Evolutionary conservation across 1,284 basidiomycete species (phyloP).

Genomic region (Tremellales sp.): DNA sequence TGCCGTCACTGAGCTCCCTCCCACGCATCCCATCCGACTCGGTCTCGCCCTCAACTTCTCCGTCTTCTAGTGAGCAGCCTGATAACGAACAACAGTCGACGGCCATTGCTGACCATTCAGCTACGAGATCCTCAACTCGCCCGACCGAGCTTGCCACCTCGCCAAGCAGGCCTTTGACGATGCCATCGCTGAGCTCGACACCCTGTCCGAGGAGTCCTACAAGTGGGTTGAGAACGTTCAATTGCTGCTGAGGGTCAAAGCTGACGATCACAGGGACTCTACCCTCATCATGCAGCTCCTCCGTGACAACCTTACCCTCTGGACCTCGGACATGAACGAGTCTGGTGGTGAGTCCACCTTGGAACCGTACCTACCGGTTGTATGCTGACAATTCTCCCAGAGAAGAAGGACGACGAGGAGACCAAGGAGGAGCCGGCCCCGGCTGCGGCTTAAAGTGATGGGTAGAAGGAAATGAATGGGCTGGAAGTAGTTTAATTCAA

Average conservation of each 20-base stretch:
- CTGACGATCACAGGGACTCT: slow-evolving; percentile 59
- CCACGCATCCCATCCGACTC: slow-evolving; percentile 98
- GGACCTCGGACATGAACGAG: slow-evolving; percentile 87
- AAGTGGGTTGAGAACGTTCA: slow-evolving; percentile 54
- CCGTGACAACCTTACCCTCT: slow-evolving; percentile 96
- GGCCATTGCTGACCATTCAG: slow-evolving; percentile 12
- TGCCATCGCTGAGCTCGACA: slow-evolving; percentile 99
- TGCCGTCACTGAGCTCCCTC: slow-evolving; percentile 94
- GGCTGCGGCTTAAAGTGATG: slow-evolving; percentile 27
- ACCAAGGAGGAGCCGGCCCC: slow-evolving; percentile 38
- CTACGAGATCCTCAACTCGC: slow-evolving; percentile 98
- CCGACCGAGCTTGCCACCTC: slow-evolving; percentile 97
- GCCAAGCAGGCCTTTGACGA: slow-evolving; percentile 99
- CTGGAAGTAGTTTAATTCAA: slow-evolving; percentile 1
- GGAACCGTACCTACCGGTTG: neutral
- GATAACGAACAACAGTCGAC: neutral
- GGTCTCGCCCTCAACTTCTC: slow-evolving; percentile 99
- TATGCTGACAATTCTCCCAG: slow-evolving; percentile 8
- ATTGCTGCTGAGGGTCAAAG: slow-evolving; percentile 4
- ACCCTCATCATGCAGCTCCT: slow-evolving; percentile 99
- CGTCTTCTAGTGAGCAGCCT: slow-evolving; percentile 71
- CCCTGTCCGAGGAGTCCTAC: slow-evolving; percentile 98
- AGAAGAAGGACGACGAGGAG: slow-evolving; percentile 36
- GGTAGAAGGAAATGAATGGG: neutral
- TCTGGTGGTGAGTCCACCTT: slow-evolving; percentile 18